These are phyloP conservation scores for Fusarium sp. DNA, from an alignment of 2,329 filamentous ascomycete species.

Conservation along the genomic window DNA sequence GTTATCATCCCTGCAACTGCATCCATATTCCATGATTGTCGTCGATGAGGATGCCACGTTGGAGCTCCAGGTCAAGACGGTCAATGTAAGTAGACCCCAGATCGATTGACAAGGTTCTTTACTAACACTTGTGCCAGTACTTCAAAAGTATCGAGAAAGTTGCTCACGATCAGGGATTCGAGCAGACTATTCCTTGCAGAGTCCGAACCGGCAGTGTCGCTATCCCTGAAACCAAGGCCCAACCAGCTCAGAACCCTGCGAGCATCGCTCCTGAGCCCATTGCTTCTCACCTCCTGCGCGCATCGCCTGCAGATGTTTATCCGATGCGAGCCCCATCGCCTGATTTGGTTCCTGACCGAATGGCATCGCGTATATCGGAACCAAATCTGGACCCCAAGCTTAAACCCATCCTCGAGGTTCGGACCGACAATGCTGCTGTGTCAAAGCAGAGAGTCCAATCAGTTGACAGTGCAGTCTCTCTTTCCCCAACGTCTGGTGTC, in stretches of 20 bases:
- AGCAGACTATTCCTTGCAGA: conserved; percentile 65
- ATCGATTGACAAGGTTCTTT: neutral
- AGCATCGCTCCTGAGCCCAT: conserved; percentile 65
- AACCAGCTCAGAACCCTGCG: conserved; percentile 55
- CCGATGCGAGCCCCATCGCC: conserved; percentile 64
- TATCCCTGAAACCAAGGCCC: conserved; percentile 52
- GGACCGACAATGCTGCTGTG: conserved; percentile 59
- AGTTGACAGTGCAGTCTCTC: conserved; percentile 57
- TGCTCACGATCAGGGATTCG: conserved; percentile 64
- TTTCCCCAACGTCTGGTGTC: conserved; percentile 63
- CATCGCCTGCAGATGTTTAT: conserved; percentile 64
- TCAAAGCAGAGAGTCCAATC: conserved; percentile 55
- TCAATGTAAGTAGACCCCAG: conserved; percentile 57
- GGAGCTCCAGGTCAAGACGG: conserved; percentile 77
- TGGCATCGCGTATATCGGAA: conserved; percentile 66
- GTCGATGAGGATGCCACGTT: conserved; percentile 82
- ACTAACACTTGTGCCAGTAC: conserved; percentile 55
- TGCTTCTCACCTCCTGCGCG: conserved; percentile 63
- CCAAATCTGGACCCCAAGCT: conserved; percentile 55
- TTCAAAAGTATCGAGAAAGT: conserved; percentile 77
- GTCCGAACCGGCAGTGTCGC: conserved; percentile 62
- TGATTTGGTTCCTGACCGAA: conserved; percentile 69
- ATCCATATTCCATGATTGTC: conserved; percentile 83
- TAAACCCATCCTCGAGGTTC: conserved; percentile 60
- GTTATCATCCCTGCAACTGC: conserved; percentile 80